These are phyloP conservation scores for Lignosus rhinocerotis DNA, from an alignment of 1,284 basidiomycete genomes.

Conservation along the genomic window DNA sequence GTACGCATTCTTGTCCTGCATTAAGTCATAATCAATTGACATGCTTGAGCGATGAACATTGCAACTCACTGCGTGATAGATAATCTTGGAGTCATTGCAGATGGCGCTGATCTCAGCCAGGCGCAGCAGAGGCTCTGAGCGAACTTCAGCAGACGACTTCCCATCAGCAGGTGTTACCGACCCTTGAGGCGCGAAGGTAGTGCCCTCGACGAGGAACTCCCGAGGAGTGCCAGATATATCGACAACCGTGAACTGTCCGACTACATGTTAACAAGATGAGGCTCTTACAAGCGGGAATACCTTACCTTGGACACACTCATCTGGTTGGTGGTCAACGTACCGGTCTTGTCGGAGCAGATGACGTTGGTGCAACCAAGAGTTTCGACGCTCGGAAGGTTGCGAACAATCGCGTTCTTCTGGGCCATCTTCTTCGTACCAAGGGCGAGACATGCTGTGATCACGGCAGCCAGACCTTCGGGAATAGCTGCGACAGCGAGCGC, in stretches of 20 bases:
- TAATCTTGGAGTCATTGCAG: conserved; percentile 90
- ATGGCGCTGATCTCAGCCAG: conserved; percentile 88
- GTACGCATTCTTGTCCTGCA: conserved; percentile 79
- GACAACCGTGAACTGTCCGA: conserved; percentile 70
- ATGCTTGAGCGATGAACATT: neutral
- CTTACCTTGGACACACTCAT: conserved; percentile 87
- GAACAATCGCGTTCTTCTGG: conserved; percentile 94
- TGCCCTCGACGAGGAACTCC: conserved; percentile 85
- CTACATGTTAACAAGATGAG: conserved; percentile 7
- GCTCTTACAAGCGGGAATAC: conserved; percentile 24
- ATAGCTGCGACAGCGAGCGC: conserved; percentile 95
- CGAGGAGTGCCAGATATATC: conserved; percentile 55
- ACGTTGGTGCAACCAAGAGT: conserved; percentile 96
- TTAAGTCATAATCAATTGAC: neutral
- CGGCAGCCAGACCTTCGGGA: conserved; percentile 92
- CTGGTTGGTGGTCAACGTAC: conserved; percentile 93
- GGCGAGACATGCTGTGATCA: conserved; percentile 95
- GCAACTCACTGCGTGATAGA: conserved; percentile 74
- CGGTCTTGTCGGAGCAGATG: conserved; percentile 97
- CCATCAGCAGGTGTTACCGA: conserved; percentile 66
- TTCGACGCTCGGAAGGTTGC: conserved; percentile 95
- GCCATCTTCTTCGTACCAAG: conserved; percentile 98
- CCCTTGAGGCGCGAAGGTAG: conserved; percentile 86
- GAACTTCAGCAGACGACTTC: conserved; percentile 59
- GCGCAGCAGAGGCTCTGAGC: conserved; percentile 75